phyloP scores from a whole-genome alignment of 2,329 filamentous ascomycete species.

The Verticillium longisporum region DNA sequence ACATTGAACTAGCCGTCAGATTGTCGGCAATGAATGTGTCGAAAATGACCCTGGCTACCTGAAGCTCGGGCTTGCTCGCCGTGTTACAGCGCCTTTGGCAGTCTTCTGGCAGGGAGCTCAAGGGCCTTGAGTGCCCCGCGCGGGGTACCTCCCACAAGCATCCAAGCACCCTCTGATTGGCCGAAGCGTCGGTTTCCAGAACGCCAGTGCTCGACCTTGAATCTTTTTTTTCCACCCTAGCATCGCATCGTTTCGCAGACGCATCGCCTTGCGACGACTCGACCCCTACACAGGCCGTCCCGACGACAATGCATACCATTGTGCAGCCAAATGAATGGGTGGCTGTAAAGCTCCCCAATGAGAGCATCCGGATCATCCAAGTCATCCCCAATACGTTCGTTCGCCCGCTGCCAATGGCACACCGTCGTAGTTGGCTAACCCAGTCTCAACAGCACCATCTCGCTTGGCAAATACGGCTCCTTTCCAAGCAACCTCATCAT shows the following conservation, averaged over 20 bases:
- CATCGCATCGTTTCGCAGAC: background rate
- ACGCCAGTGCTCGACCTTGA: background rate
- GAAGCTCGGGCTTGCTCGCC: background rate
- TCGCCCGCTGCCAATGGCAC: background rate
- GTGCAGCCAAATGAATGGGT: slow-evolving; percentile 56
- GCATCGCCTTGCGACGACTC: background rate
- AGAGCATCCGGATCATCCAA: slow-evolving; percentile 49
- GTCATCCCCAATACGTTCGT: slow-evolving; percentile 53
- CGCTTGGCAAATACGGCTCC: slow-evolving; percentile 84
- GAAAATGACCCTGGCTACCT: too few relatives aligned
- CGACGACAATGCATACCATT: slow-evolving; percentile 29
- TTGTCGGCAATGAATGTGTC: too few relatives aligned
- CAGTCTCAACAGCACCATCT: slow-evolving; percentile 58
- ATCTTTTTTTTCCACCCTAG: background rate
- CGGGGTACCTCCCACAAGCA: slow-evolving; percentile 4
- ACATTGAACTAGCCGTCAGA: too few relatives aligned
- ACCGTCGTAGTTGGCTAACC: background rate
- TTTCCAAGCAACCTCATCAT: slow-evolving; percentile 87
- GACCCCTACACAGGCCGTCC: background rate
- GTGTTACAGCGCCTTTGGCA: background rate
- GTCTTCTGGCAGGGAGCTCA: background rate
- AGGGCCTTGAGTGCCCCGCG: slow-evolving; percentile 7
- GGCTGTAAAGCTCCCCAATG: slow-evolving; percentile 52
- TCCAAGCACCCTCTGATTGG: slow-evolving; percentile 3
- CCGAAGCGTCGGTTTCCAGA: background rate